A percentile compares a stretch with the other conserved stretches of the same genome.
Evolutionary conservation across 768 basidiomycete species (phyloP).

Genomic region (Suillus cothurnatus): DNA sequence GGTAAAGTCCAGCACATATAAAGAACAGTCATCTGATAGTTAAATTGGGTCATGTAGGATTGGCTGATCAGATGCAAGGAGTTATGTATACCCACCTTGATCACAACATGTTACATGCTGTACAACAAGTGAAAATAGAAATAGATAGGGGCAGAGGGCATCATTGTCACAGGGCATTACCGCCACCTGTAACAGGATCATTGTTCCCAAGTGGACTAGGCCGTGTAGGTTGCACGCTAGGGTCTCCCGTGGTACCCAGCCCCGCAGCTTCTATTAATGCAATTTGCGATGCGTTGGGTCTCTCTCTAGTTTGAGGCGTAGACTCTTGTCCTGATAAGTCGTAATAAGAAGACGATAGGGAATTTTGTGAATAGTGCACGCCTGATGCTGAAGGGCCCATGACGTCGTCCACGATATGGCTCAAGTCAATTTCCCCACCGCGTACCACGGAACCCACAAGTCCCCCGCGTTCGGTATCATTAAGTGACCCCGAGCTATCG

Average conservation of each 20-base stretch:
- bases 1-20: neutral
- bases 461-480: conserved; percentile 20
- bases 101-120: neutral
- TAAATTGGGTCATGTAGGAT: neutral
- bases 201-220: conserved; percentile 25
- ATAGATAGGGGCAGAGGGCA: neutral
- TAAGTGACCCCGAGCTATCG: neutral
- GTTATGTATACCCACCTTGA: neutral
- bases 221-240: conserved; percentile 8
- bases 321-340: conserved; percentile 11
- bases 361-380: conserved; percentile 24
- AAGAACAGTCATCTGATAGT: neutral
- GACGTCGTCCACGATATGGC: conserved; percentile 48
- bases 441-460: conserved; percentile 22
- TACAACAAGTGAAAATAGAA: neutral
- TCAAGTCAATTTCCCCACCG: conserved; percentile 27
- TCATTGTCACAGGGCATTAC: neutral
- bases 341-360: conserved; percentile 25
- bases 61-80: neutral
- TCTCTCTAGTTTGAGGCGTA: conserved; percentile 20
- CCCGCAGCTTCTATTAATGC: conserved; percentile 28
- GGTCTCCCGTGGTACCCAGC: conserved; percentile 1
- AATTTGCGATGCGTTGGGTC: conserved; percentile 23
- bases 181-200: neutral
- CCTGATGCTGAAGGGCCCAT: conserved; percentile 41